Evolutionary conservation across 768 basidiomycete species (phyloP).

Genomic region (Pisolithus orientalis): DNA sequence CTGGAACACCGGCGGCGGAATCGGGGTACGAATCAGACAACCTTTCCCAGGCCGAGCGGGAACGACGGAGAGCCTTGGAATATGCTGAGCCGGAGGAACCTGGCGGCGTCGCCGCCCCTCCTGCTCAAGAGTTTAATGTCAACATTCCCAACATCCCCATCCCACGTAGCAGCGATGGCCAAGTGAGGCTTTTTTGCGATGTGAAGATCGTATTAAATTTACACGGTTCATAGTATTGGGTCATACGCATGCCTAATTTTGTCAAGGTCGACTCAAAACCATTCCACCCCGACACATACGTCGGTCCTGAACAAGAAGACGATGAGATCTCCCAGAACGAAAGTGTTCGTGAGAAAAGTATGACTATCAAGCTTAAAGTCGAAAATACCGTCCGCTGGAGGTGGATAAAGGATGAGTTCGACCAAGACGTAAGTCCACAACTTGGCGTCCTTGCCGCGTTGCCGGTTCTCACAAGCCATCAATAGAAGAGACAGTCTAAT

Average conservation of each 20-base stretch:
- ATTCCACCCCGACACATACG: slow-evolving; percentile 82
- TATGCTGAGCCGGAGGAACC: slow-evolving; percentile 76
- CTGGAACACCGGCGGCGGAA: slow-evolving; percentile 25
- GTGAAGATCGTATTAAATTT: slow-evolving; percentile 1
- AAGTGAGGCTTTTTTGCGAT: slow-evolving; percentile 43
- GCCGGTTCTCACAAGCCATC: background rate
- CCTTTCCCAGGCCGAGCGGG: slow-evolving; percentile 54
- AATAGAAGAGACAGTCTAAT: slow-evolving; percentile 80
- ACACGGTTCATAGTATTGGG: slow-evolving; percentile 57
- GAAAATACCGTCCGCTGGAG: slow-evolving; percentile 96
- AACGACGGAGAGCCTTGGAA: slow-evolving; percentile 61
- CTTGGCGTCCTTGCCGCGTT: background rate
- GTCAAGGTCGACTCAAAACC: slow-evolving; percentile 86
- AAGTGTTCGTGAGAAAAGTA: slow-evolving; percentile 68
- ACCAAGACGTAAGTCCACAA: slow-evolving; percentile 61
- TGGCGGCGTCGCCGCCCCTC: slow-evolving; percentile 41
- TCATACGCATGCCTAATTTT: slow-evolving; percentile 90
- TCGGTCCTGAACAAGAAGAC: slow-evolving; percentile 75
- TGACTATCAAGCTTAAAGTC: slow-evolving; percentile 81
- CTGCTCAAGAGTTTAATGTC: slow-evolving; percentile 61
- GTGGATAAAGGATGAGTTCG: slow-evolving; percentile 76
- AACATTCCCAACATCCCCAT: slow-evolving; percentile 84
- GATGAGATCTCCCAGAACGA: slow-evolving; percentile 53
- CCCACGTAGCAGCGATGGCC: slow-evolving; percentile 72
- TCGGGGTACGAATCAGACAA: slow-evolving; percentile 62